A percentile compares a stretch with the other conserved stretches of the same genome.
phyloP scores from a whole-genome alignment of 805 yeast genomes.

The Middelhovenomyces tepae region DNA sequence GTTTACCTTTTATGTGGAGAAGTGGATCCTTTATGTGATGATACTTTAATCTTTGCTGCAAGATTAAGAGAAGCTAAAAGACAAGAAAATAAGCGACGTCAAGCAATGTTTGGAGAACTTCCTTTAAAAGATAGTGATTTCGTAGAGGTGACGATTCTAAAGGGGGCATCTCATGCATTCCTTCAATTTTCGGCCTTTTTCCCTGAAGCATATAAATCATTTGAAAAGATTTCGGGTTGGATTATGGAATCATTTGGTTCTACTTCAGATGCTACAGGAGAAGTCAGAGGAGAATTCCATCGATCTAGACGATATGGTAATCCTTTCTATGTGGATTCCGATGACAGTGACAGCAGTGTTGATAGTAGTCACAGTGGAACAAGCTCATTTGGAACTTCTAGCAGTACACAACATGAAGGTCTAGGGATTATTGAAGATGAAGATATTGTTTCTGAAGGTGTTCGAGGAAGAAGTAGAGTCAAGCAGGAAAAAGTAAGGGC shows the following conservation, averaged over 20 bases:
- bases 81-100: slow-evolving; percentile 9
- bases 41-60: slow-evolving; percentile 24
- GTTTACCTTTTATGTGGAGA: slow-evolving; percentile 25
- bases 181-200: slow-evolving; percentile 19
- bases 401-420: too few relatives aligned
- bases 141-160: slow-evolving; percentile 21
- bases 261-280: slow-evolving; percentile 5
- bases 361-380: too few relatives aligned
- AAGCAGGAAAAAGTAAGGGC: too few relatives aligned
- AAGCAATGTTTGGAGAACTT: slow-evolving; percentile 6
- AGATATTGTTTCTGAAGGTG: too few relatives aligned
- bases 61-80: slow-evolving; percentile 22
- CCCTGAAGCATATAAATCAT: slow-evolving; percentile 20
- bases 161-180: slow-evolving; percentile 24
- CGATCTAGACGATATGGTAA: too few relatives aligned
- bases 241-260: slow-evolving; percentile 13
- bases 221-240: slow-evolving; percentile 21
- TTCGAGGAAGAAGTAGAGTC: too few relatives aligned
- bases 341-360: too few relatives aligned
- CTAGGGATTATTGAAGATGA: too few relatives aligned
- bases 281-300: too few relatives aligned
- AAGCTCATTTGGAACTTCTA: too few relatives aligned
- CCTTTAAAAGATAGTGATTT: slow-evolving; percentile 9
- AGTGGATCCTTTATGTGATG: slow-evolving; percentile 26
- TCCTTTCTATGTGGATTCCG: too few relatives aligned